phyloP scores from a whole-genome alignment of 257 asterid species.

The Dorcoceras hygrometricum region DNA sequence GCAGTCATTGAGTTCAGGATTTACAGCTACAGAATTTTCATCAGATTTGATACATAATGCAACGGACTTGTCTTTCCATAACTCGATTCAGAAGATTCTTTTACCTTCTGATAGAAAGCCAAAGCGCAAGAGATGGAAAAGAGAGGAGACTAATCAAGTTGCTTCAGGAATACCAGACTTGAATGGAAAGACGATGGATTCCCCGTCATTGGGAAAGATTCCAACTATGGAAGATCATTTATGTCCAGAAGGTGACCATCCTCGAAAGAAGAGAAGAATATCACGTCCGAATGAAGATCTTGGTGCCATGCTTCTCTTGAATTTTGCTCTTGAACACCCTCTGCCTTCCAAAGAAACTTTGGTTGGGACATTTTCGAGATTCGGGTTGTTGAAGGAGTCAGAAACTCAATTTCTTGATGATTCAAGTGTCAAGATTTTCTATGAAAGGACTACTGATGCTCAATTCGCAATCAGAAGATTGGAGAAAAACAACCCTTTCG shows the following conservation, averaged over 20 bases:
- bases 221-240: slow-evolving; percentile 27
- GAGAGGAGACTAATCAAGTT: slow-evolving; percentile 32
- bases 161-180: slow-evolving; percentile 61
- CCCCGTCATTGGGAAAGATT: slow-evolving; percentile 25
- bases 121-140: slow-evolving; percentile 38
- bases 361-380: slow-evolving; percentile 43
- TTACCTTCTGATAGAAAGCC: slow-evolving; percentile 25
- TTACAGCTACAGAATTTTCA: slow-evolving; percentile 18
- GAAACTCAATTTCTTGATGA: slow-evolving; percentile 33
- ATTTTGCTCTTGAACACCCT: slow-evolving; percentile 38
- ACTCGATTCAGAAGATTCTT: slow-evolving; percentile 22
- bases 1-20: slow-evolving; percentile 20
- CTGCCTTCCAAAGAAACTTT: slow-evolving; percentile 48
- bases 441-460: slow-evolving; percentile 54
- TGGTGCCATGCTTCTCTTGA: slow-evolving; percentile 45
- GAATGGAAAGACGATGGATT: slow-evolving; percentile 44
- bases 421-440: slow-evolving; percentile 38
- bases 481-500: slow-evolving; percentile 52
- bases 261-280: slow-evolving; percentile 28
- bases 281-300: slow-evolving; percentile 24
- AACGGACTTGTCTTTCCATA: slow-evolving; percentile 25
- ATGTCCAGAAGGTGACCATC: slow-evolving; percentile 29
- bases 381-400: slow-evolving; percentile 55
- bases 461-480: slow-evolving; percentile 52
- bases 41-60: slow-evolving; percentile 24